Percentiles rank a stretch among this genome's conserved stretches.
These are phyloP conservation scores for Teunomyces atbi DNA, from an alignment of 805 yeast species.

Conservation along the genomic window DNA sequence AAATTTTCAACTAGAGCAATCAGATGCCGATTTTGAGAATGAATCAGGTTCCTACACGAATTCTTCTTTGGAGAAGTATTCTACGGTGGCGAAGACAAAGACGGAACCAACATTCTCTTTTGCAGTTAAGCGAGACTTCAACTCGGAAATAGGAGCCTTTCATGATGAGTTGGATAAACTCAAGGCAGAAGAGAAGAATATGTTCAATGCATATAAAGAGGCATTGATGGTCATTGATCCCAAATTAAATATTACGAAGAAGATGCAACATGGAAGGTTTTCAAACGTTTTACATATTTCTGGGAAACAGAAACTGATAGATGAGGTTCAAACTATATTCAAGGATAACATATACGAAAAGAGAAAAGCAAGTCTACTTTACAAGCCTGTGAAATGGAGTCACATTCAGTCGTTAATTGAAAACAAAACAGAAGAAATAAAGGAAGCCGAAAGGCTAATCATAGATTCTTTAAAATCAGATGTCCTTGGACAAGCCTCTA, in stretches of 20 bases:
- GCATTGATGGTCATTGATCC: slow-evolving; percentile 26
- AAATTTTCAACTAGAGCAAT: not conserved
- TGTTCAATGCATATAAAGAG: slow-evolving; percentile 19
- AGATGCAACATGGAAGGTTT: slow-evolving; percentile 29
- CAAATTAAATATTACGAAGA: slow-evolving; percentile 25
- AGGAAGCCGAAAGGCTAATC: slow-evolving; percentile 52
- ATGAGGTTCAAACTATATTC: slow-evolving; percentile 15
- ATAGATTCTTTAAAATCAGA: slow-evolving; percentile 47
- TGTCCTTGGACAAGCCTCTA: slow-evolving; percentile 43
- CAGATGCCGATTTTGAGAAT: slow-evolving; percentile 3
- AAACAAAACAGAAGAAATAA: slow-evolving; percentile 45
- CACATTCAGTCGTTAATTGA: slow-evolving; percentile 51
- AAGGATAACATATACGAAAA: slow-evolving; percentile 26
- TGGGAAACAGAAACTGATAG: slow-evolving; percentile 35
- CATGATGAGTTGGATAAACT: slow-evolving; percentile 34
- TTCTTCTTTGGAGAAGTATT: slow-evolving; percentile 19
- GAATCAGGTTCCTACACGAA: slow-evolving; percentile 19
- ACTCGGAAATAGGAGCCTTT: slow-evolving; percentile 23
- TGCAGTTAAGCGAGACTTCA: slow-evolving; percentile 36
- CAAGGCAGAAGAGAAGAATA: slow-evolving; percentile 21
- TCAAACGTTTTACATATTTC: slow-evolving; percentile 48
- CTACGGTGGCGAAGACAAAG: slow-evolving; percentile 9
- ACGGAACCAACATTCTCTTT: slow-evolving; percentile 16
- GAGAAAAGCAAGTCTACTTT: slow-evolving; percentile 43
- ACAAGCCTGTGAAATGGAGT: slow-evolving; percentile 52